Conservation (phyloP, 495 filamentous ascomycete species). For the Emericellopsis terricola region DNA sequence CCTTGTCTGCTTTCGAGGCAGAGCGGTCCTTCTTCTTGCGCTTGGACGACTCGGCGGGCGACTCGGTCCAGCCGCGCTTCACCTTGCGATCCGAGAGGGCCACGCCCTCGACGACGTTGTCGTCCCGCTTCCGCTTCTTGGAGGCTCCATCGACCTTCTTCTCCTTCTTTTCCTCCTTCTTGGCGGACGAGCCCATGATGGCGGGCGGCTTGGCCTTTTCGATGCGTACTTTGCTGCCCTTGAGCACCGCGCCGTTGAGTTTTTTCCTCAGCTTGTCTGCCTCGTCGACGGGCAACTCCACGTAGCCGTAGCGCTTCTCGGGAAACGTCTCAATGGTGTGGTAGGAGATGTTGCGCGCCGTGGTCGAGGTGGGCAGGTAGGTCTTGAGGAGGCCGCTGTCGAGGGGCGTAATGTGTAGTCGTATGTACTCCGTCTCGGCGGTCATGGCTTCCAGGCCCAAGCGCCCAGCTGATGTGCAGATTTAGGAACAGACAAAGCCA, state of each 20-base stretch:
- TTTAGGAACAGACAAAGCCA: too few relatives aligned
- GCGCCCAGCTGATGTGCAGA: too few relatives aligned
- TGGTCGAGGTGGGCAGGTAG: constrained; percentile 47
- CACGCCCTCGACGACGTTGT: constrained; percentile 46
- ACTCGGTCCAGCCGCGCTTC: constrained; percentile 74
- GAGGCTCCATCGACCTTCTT: constrained; percentile 22
- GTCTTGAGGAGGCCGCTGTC: constrained; percentile 48
- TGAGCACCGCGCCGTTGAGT: constrained; percentile 74
- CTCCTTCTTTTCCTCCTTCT: constrained; percentile 16
- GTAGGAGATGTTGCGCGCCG: constrained; percentile 64
- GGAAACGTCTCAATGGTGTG: constrained; percentile 73
- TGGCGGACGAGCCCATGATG: too few relatives aligned
- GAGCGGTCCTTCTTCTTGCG: constrained; percentile 34
- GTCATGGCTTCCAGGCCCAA: too few relatives aligned
- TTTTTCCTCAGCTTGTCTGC: constrained; percentile 84
- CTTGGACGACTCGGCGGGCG: constrained; percentile 29
- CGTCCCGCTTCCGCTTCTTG: constrained; percentile 48
- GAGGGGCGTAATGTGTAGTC: constrained; percentile 78
- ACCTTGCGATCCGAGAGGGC: constrained; percentile 62
- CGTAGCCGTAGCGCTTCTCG: constrained; percentile 75
- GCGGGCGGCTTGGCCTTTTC: constrained; percentile 49
- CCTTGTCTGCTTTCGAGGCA: constrained; percentile 27
- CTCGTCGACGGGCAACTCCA: constrained; percentile 62
- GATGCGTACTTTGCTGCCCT: constrained; percentile 67
- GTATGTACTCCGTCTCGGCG: constrained; percentile 19